phyloP scores from a whole-genome alignment of 1,139 yeast species.

The Saccharomyces hybrid region DNA sequence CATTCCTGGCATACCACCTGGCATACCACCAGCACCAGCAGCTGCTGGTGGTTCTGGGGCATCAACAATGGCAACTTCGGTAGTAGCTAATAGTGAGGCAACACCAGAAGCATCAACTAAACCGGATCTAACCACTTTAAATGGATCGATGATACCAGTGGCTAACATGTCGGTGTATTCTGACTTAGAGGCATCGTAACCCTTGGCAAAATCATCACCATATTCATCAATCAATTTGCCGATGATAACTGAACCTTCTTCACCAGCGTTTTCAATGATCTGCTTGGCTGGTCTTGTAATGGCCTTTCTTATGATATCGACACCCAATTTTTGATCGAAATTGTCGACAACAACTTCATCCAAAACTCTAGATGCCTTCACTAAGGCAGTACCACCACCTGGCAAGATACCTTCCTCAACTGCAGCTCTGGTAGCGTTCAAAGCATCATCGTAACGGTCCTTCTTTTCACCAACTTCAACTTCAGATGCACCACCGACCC shows the following conservation, averaged over 20 bases:
- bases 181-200: slow-evolving; percentile 92
- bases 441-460: slow-evolving; percentile 98
- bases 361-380: slow-evolving; percentile 84
- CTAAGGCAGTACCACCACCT: slow-evolving; percentile 99
- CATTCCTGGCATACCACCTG: slow-evolving; percentile 60
- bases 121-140: slow-evolving; percentile 97
- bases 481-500: slow-evolving; percentile 98
- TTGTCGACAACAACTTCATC: slow-evolving; percentile 76
- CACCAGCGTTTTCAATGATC: slow-evolving; percentile 97
- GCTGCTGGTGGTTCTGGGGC: slow-evolving; percentile 86
- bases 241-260: slow-evolving; percentile 95
- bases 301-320: slow-evolving; percentile 90
- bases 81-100: slow-evolving; percentile 94
- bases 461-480: slow-evolving; percentile 99
- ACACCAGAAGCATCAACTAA: slow-evolving; percentile 97
- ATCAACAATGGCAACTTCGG: slow-evolving; percentile 97
- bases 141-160: slow-evolving; percentile 97
- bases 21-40: slow-evolving; percentile 42
- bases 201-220: slow-evolving; percentile 80
- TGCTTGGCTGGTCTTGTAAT: slow-evolving; percentile 96
- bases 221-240: slow-evolving; percentile 84
- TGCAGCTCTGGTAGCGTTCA: slow-evolving; percentile 99
- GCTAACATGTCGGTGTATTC: slow-evolving; percentile 95
- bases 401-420: slow-evolving; percentile 99
- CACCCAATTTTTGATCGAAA: slow-evolving; percentile 98